These are phyloP conservation scores for Globisporangium barbulae DNA, from an alignment of 352 stramenopile genomes.

Conservation along the genomic window DNA sequence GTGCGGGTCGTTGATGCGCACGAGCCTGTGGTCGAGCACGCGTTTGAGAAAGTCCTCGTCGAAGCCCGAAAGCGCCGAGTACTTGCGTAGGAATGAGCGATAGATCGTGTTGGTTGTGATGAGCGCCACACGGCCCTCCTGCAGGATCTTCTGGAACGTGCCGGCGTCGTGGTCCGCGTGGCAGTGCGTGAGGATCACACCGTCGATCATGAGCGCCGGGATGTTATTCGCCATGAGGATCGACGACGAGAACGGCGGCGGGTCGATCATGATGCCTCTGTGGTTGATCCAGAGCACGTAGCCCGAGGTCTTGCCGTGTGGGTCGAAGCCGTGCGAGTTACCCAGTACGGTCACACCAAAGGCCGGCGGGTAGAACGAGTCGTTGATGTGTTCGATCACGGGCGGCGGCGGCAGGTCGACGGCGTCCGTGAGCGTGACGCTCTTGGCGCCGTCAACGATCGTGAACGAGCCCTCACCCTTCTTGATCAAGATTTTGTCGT, in stretches of 20 bases:
- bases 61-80: conserved; percentile 92
- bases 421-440: conserved; percentile 49
- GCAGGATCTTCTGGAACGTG: conserved; percentile 96
- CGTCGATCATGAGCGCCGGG: conserved; percentile 92
- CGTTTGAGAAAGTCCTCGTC: conserved; percentile 89
- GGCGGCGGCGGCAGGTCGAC: conserved; percentile 53
- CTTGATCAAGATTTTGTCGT: conserved; percentile 62
- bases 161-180: conserved; percentile 96
- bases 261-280: conserved; percentile 96
- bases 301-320: conserved; percentile 90
- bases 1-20: conserved; percentile 92
- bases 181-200: conserved; percentile 96
- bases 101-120: conserved; percentile 97
- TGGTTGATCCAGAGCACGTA: conserved; percentile 98
- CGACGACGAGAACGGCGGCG: conserved; percentile 88
- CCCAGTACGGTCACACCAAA: conserved; percentile 96
- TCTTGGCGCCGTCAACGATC: conserved; percentile 57
- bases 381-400: conserved; percentile 31
- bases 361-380: conserved; percentile 91
- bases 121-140: conserved; percentile 91
- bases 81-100: conserved; percentile 96
- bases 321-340: conserved; percentile 96
- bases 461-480: conserved; percentile 69
- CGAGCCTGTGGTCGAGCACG: conserved; percentile 88
- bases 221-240: conserved; percentile 88